Evolutionary conservation across 2,329 filamentous ascomycete species (phyloP), one percentile per base, ranked within the genome.

Genomic region (Torrubiellomyces zombiae): DNA sequence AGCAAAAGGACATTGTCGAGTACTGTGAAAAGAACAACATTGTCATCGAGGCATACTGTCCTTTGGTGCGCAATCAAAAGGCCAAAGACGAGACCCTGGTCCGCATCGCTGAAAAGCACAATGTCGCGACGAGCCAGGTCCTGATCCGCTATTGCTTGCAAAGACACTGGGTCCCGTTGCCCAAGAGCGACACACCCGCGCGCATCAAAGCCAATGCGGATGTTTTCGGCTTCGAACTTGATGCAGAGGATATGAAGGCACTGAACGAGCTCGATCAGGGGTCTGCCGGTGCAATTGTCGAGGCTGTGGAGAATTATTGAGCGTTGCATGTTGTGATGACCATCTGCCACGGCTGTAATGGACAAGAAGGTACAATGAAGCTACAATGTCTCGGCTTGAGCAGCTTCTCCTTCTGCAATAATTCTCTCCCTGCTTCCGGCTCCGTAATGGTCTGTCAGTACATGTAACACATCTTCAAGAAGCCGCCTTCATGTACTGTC

Each of bases 91-190:
- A 65, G 33, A 67, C 63, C 9, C 55, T 89, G 16, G 60, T 64
- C 30, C 57, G 57, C 9, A 51, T 91, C 28, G 68, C 73, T 1
- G 56, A 74, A 38, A 85, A 82, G 53, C 68, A 89, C 45, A 60
- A 59, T 34, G 83, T 76, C 53, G 67, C 67, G 6, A 67, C 75
- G 30, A 75, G 78, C 7, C 83, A 92, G 58, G 55, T 92, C 7
- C 50, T 93, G 40, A 53, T 92, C 24, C 64, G 82, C 33, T 93
- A 81, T 64, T 78, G 76, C 37, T 48, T 92, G 49, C 78, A 92
- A 50, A 85, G 80, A 52, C 75, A 68, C 4, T 72, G 68, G 45
- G 60, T 78, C 17, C 76, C 76, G 22, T 53, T 83, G 32, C 75
- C 77, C 13, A 83, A 83, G 62, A 80, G 72, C 31, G 74, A 75